A percentile compares a stretch with the other conserved stretches of the same genome.
phyloP scores from a whole-genome alignment of 2,329 filamentous ascomycete genomes.

The Colletotrichum kahawae region DNA sequence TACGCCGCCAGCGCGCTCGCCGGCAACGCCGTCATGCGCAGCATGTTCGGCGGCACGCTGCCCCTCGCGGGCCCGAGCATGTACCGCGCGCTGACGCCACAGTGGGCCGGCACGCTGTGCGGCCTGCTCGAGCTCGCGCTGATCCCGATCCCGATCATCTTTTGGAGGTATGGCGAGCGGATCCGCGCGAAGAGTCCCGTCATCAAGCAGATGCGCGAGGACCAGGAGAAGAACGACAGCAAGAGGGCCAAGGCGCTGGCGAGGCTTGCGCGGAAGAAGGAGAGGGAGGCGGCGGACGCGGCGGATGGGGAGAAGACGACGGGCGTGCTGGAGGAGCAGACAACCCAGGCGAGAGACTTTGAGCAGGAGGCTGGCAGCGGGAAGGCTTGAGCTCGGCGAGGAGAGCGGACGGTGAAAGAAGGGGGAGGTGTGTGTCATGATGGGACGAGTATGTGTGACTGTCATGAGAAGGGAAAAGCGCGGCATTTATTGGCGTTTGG shows the following conservation, averaged over 20 bases:
- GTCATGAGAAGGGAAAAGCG: not conserved
- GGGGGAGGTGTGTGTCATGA: not conserved
- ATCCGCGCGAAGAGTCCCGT: constrained; percentile 58
- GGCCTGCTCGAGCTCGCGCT: constrained; percentile 75
- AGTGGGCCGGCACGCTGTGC: constrained; percentile 80
- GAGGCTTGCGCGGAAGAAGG: constrained; percentile 27
- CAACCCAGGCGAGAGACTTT: not conserved
- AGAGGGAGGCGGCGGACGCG: constrained; percentile 6
- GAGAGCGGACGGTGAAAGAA: not conserved
- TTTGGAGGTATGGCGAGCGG: constrained; percentile 67
- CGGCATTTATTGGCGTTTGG: not conserved
- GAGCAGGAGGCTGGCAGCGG: not conserved
- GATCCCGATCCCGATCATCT: constrained; percentile 81
- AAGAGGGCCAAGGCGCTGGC: constrained; percentile 33
- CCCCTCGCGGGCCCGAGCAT: constrained; percentile 77
- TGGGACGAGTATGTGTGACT: not conserved
- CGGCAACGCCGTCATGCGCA: constrained; percentile 77
- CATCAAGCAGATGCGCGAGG: constrained; percentile 48
- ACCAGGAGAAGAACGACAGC: constrained; percentile 44
- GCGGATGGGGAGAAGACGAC: not conserved
- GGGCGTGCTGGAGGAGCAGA: not conserved
- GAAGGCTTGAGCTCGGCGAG: not conserved
- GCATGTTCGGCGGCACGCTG: constrained; percentile 75
- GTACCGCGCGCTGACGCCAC: constrained; percentile 72
- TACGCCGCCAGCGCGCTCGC: constrained; percentile 83